Evolutionary conservation across 768 basidiomycete genomes (phyloP).

Genomic region (Punctularia strigosozonata): DNA sequence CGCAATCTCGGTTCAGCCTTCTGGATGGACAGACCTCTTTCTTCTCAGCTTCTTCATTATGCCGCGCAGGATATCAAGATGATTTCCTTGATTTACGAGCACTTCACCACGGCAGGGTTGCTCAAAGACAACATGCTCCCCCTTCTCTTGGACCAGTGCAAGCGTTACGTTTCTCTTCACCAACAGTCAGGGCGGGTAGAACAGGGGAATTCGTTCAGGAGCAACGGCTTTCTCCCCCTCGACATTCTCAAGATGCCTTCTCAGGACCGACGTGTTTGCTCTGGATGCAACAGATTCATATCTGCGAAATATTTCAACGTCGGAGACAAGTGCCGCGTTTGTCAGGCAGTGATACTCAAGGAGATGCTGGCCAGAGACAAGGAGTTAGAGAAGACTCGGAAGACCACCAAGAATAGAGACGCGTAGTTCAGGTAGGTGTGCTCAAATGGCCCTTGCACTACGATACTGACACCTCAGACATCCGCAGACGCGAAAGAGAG

Average conservation of each 20-base stretch:
- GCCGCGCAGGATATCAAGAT: slow-evolving; percentile 31
- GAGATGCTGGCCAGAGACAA: too few relatives aligned
- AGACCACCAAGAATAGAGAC: too few relatives aligned
- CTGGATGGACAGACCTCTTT: slow-evolving; percentile 28
- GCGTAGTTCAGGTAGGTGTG: too few relatives aligned
- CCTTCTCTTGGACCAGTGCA: slow-evolving; percentile 7
- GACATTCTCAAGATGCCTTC: slow-evolving; percentile 8
- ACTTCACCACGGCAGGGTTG: slow-evolving; percentile 16
- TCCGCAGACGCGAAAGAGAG: too few relatives aligned
- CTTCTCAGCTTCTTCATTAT: slow-evolving; percentile 23
- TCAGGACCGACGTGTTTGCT: too few relatives aligned
- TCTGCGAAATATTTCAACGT: too few relatives aligned
- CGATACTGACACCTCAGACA: too few relatives aligned
- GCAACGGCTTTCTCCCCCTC: slow-evolving; percentile 9
- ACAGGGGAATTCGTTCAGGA: slow-evolving; percentile 4
- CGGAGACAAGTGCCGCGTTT: too few relatives aligned
- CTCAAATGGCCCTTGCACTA: too few relatives aligned
- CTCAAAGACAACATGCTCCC: slow-evolving; percentile 2
- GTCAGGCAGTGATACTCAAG: too few relatives aligned
- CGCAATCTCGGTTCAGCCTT: slow-evolving; percentile 14
- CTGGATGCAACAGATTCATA: too few relatives aligned
- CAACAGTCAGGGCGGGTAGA: slow-evolving; percentile 5
- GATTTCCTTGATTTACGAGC: slow-evolving; percentile 22
- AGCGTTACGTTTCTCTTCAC: slow-evolving; percentile 11
- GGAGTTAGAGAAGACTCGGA: too few relatives aligned